Conservation (phyloP, 192 early-diverging fungal species). For the Funneliformis geosporum region DNA sequence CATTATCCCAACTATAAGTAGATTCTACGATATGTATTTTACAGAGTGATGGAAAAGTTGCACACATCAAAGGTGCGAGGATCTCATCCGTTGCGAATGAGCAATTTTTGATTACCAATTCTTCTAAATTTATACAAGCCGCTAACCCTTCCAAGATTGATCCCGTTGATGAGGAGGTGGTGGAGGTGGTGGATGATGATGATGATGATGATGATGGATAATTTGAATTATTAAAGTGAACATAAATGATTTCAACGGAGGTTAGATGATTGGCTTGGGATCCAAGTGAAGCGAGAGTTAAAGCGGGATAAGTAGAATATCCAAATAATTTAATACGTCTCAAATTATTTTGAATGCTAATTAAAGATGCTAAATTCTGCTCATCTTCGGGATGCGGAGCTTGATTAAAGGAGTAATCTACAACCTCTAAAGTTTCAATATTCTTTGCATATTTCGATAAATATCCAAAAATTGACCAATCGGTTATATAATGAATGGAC, state of each 20-base stretch:
- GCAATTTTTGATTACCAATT: constrained; percentile 22
- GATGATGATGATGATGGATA: neutral
- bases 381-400: constrained; percentile 28
- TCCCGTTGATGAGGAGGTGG: no score
- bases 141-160: constrained; percentile 19
- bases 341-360: constrained; percentile 15
- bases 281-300: constrained; percentile 1
- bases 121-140: constrained; percentile 10
- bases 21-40: constrained; percentile 33
- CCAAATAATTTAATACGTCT: constrained; percentile 24
- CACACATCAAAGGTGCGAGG: constrained; percentile 8
- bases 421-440: constrained; percentile 25
- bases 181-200: neutral
- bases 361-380: constrained; percentile 29
- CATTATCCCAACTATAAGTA: constrained; percentile 27
- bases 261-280: neutral
- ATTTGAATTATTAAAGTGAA: constrained; percentile 22
- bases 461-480: constrained; percentile 31
- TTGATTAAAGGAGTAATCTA: constrained; percentile 25
- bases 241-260: constrained; percentile 28
- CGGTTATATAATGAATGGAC: constrained; percentile 23
- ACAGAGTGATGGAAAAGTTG: constrained; percentile 20
- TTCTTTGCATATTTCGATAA: constrained; percentile 22
- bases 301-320: constrained; percentile 10
- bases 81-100: constrained; percentile 14